Evolutionary conservation across 768 basidiomycete genomes (phyloP), one percentile per base, ranked within the genome.

Genomic region (Hericium alpestre): DNA sequence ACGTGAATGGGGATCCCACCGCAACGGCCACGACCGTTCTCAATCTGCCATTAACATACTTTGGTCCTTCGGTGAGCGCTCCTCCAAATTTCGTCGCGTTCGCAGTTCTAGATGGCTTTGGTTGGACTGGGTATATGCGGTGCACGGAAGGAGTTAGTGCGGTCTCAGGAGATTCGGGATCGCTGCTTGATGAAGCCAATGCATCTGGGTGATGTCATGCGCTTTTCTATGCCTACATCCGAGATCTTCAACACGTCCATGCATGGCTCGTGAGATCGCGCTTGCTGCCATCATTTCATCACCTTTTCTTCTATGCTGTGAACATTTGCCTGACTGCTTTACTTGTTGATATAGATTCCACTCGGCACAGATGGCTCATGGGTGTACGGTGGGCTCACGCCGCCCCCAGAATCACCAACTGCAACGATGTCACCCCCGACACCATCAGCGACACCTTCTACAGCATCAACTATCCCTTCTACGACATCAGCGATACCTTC

Each of bases 301-400:
- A 9, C 16, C 20, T 46, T 46, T 5, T n/a, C 43, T n/a, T n/a
- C 20, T 6, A 15, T 43, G 18, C 16, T 43, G 10, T 15, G 6
- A 43, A 16, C 18, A 15, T 3, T 46, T n/a, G 43, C 3, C n/a
- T 46, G 43, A n/a, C 16, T 46, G 11, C 13, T 49, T 18, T 60
- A 5, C 55, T 43, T 25, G 15, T 18, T 18, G 38, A 52, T 57
- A 7, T 55, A 90, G 88, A 89, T 92, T 63, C 90, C 90, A 32
- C 73, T 92, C 32, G 84, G 81, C 48, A 70, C 82, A 2, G 64
- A 75, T 56, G 73, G 74, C 37, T 74, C 80, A 10, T 92, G 83
- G 79, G 81, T 79, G 12, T 92, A 79, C 63, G 90, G 89, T 61
- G 89, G 89, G 38, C 72, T 80, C n/a, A 80, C 85, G 38, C 86